Evolutionary conservation across 2,329 filamentous ascomycete genomes (phyloP), one percentile per base, ranked within the genome.

Genomic region (Monosporascus sp.): DNA sequence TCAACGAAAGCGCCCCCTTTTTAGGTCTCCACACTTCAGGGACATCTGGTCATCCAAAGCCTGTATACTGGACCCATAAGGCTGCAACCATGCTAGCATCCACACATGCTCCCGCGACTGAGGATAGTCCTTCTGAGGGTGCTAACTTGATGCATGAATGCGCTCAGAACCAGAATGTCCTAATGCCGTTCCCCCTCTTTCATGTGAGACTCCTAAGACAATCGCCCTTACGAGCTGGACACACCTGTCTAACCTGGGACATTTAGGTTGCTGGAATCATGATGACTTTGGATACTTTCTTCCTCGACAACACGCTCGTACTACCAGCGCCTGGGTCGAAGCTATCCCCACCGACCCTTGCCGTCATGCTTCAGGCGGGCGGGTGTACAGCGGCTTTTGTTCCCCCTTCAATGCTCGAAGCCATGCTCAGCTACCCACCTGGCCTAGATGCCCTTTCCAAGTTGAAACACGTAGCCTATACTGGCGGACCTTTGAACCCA

Each of bases 1-100:
- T 27, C 8, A 53, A 58, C 34, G 58, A 56, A 48, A 37, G 51
- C 14, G 56, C 58, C 49, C 41, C 52, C 20, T 57, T 56, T 38
- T 55, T 56, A 56, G 56, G 56, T 22, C 34, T 60, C 16, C 56
- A 60, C 26, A 60, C 58, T n/a, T 58, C 58, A 38, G 56, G 58
- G 43, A 53, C 58, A 54, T 60, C 56, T 56, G 63, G 63, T 24
- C 59, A 64, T 20, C 61, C 62, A 14, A 66, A 66, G 51, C 62
- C 62, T 5, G 60, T 66, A 7, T 64, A 61, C 56, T 66, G 62
- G 61, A 66, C 57, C 19, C 59, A 64, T 51, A 22, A 46, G 40
- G 57, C 49, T 27, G 8, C 8, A 27, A 27, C 26, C 9, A 27
- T 27, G 26, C 8, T 27, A 27, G 26, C 26, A 27, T 27, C 26